Evolutionary conservation across 2,329 filamentous ascomycete species (phyloP), one percentile per base, ranked within the genome.

Genomic region (Stemphylium lycopersici): DNA sequence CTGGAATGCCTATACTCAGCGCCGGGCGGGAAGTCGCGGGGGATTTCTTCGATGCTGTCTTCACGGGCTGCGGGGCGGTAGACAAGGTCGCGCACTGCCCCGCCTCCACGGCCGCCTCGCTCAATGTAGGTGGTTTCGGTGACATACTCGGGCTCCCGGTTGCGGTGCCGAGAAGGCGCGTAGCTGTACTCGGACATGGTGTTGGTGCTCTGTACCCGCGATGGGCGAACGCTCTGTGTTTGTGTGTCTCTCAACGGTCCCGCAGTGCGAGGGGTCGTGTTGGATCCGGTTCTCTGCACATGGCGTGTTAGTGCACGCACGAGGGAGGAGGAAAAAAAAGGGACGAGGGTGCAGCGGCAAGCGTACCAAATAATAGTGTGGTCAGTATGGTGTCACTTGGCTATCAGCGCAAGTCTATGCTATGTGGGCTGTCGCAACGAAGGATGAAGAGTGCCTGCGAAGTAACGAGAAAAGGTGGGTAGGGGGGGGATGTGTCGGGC

Each of bases 31-130:
- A 96, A 96, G 65, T 96, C 90, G 63, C 91, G 87, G 61, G 86
- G 86, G 56, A 96, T 86, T 77, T 96, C 90, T 77, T 96, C 93
- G 70, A 96, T 87, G 74, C 88, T 92, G 68, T 91, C 88, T 71
- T 93, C 88, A 61, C 89, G 87, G 38, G 55, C 61, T 43, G 55
- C 61, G 44, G 79, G 76, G 53, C 80, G 79, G 69, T 78, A 81
- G 68, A 80, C 79, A 48, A 82, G 76, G 59, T 81, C 80, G 48
- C 78, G 76, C 31, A 76, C 76, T 34, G 75, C 71, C 12, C 74
- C 70, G 57, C 71, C 74, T 48, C 76, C 78, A 29, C 65, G 69
- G 71, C 79, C 63, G 75, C 79, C 71, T 79, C 80, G 66, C 76
- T 76, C 79, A 60, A 81, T 78, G 72, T 81, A 82, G 33, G 79